These are phyloP conservation scores for Arabidopsis suecica DNA, from an alignment of 345 rosid genomes.

Conservation along the genomic window DNA sequence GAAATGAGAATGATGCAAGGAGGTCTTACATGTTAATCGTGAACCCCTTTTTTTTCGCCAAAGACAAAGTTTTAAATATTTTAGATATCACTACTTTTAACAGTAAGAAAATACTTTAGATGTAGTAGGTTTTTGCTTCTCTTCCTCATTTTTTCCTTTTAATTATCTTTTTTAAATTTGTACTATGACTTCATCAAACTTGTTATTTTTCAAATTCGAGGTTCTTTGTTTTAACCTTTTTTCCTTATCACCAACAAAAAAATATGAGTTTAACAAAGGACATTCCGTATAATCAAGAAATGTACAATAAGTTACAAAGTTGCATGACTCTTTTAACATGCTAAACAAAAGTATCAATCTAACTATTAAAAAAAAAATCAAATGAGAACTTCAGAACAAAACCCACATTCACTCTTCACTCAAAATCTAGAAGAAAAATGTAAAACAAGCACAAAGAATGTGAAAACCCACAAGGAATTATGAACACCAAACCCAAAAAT, in stretches of 20 bases:
- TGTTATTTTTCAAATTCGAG: not conserved
- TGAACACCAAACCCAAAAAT: slow-evolving; percentile 38
- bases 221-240: not conserved
- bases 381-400: slow-evolving; percentile 35
- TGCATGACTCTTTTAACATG: slow-evolving; percentile 35
- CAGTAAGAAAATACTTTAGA: not conserved
- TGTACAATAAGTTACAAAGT: slow-evolving; percentile 28
- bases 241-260: not conserved
- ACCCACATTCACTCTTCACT: slow-evolving; percentile 31
- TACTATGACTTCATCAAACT: not conserved
- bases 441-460: slow-evolving; percentile 21
- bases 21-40: slow-evolving; percentile 20
- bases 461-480: slow-evolving; percentile 21
- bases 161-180: not conserved
- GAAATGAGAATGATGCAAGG: slow-evolving; percentile 24
- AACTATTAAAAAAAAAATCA: slow-evolving; percentile 13
- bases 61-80: not conserved
- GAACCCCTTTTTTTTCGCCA: slow-evolving; percentile 1
- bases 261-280: not conserved
- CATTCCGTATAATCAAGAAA: slow-evolving; percentile 14
- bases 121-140: slow-evolving; percentile 25
- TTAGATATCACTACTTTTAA: not conserved
- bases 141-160: not conserved
- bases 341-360: slow-evolving; percentile 30
- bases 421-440: slow-evolving; percentile 21